Percentiles rank a stretch among this genome's conserved stretches.
These are phyloP conservation scores for Rutidosis leptorrhynchoides DNA, from an alignment of 129 eudicot species.

Conservation along the genomic window DNA sequence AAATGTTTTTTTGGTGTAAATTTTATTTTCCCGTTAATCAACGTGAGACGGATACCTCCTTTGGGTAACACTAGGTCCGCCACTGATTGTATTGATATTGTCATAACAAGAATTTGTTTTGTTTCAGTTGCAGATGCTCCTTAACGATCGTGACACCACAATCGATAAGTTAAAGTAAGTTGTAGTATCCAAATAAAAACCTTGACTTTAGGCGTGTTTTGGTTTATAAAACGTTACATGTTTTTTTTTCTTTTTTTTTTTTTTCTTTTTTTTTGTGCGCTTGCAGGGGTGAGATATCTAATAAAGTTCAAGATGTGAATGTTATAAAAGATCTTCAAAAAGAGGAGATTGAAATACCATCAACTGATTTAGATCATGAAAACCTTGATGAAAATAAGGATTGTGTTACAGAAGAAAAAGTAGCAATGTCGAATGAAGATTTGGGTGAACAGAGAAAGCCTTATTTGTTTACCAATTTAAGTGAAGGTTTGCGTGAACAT, in stretches of 20 bases:
- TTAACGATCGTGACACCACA: neutral
- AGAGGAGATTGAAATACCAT: neutral
- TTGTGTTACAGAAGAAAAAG: neutral
- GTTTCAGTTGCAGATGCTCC: neutral
- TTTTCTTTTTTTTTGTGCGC: too few relatives aligned
- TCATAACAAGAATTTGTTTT: neutral
- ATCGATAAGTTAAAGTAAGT: neutral
- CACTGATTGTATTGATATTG: neutral
- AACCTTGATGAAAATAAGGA: neutral
- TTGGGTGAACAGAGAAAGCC: too few relatives aligned
- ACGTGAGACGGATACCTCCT: too few relatives aligned
- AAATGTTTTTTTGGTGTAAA: too few relatives aligned
- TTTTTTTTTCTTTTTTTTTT: neutral
- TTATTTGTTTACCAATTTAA: too few relatives aligned
- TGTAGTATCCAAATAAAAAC: neutral
- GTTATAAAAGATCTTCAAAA: neutral
- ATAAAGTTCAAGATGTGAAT: neutral
- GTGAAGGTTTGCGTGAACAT: too few relatives aligned
- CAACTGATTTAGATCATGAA: neutral
- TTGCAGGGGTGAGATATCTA: neutral
- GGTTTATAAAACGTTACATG: neutral
- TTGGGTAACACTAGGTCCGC: too few relatives aligned
- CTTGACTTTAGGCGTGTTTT: neutral
- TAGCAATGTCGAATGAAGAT: too few relatives aligned
- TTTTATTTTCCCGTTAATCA: too few relatives aligned